These are phyloP conservation scores for Thielaviopsis cerberus DNA, from an alignment of 2,329 filamentous ascomycete species.

Conservation along the genomic window DNA sequence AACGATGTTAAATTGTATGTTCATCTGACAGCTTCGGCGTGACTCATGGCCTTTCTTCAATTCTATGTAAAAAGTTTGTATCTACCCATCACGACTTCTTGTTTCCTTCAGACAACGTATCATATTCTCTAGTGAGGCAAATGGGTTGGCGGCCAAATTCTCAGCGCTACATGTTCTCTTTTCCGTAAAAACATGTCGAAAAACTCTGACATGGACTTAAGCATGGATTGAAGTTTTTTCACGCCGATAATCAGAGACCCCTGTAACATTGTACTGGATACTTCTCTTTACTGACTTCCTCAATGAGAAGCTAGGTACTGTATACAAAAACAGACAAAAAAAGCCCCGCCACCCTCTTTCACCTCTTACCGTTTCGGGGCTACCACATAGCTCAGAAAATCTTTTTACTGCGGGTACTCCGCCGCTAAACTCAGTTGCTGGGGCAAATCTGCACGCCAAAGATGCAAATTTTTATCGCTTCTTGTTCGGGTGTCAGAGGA, in stretches of 20 bases:
- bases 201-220: neutral
- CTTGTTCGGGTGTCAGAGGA: neutral
- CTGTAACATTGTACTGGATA: neutral
- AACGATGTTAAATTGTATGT: neutral
- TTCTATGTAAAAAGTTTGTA: neutral
- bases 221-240: neutral
- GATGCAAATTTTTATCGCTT: neutral
- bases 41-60: neutral
- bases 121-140: neutral
- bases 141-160: neutral
- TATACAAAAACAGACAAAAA: neutral
- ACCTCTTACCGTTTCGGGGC: neutral
- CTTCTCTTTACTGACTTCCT: neutral
- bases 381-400: neutral
- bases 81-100: neutral
- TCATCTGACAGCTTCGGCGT: neutral
- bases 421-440: neutral
- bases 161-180: neutral
- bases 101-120: neutral
- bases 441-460: conserved; percentile 1
- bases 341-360: neutral
- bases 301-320: neutral
- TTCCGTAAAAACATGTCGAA: neutral
- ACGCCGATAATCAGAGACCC: neutral
- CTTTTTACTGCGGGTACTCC: conserved; percentile 4